Base-by-base conservation (phyloP, 2,329 filamentous ascomycete species). In the Trichoderma sp. region DNA sequence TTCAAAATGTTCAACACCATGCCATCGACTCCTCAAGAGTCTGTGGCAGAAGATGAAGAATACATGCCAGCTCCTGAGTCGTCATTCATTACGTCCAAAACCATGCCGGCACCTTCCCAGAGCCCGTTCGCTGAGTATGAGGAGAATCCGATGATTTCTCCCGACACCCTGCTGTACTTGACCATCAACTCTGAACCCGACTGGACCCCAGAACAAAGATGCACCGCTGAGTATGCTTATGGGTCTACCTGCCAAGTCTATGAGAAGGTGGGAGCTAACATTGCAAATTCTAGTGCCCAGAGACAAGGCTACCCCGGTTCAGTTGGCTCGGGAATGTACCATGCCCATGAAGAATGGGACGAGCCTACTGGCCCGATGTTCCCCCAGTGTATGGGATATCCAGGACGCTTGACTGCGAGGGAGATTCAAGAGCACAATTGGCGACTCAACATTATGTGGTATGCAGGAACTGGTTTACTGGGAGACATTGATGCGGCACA, bases 11-110 rank as follows among this genome's bases (percentile, higher is more conserved):
- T 27, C 29, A 16, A 45, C 14, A 45, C 18, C n/a, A 1, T 71
- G 21, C 18, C 67, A 3, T 21, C 27, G 27, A 41, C 38, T 8
- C 11, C 24, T 6, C 33, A 50, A 53, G 35, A 24, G 14, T 53
- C 21, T 16, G 21, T 33, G 21, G 67, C 18, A 71, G 53, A 71
- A n/a, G 67, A 62, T 8, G 67, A 71, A 33, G 67, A 41, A 14
- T 71, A 31, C n/a, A 41, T 31, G 21, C 83, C 84, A 27, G 84
- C 84, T 3, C 82, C 86, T 35, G 85, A 88, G 38, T 79, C 81
- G 8, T 81, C 82, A 1, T 79, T 84, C 11, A 12, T 7, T 71
- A 84, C 82, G 72, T 79, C 82, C 38, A 81, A 82, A 8, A 79
- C 81, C 38, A 79, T 80, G 38, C 12, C 63, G 24, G 38, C 35